Percentiles rank a stretch among this genome's conserved stretches.
These are phyloP conservation scores for Colletotrichum orbiculare DNA, from an alignment of 2,329 filamentous ascomycete species.

Conservation along the genomic window DNA sequence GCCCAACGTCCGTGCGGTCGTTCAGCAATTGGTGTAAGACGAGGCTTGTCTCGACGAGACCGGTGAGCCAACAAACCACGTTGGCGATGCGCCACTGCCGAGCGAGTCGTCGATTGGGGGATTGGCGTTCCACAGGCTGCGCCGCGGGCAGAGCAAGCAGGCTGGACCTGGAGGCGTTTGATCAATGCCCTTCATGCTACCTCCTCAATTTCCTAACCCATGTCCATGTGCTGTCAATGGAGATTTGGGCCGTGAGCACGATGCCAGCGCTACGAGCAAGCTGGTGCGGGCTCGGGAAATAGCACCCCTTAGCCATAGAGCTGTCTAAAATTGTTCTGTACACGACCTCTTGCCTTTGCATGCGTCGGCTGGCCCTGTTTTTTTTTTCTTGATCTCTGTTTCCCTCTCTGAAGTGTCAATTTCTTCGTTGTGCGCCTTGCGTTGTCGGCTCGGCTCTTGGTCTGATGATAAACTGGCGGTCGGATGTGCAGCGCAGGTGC, in stretches of 20 bases:
- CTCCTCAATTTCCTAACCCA: constrained; percentile 10
- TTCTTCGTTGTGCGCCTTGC: not conserved
- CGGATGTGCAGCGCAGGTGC: constrained; percentile 49
- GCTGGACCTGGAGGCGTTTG: constrained; percentile 28
- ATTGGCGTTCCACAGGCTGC: constrained; percentile 12
- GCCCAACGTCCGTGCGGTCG: constrained; percentile 34
- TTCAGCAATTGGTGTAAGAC: constrained; percentile 42
- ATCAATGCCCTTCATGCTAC: constrained; percentile 33
- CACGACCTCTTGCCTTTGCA: no score
- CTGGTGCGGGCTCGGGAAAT: no score
- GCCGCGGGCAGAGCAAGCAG: not conserved
- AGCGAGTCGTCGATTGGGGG: constrained; percentile 26
- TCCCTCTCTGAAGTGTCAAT: not conserved
- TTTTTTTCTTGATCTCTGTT: constrained; percentile 26
- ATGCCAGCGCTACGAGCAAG: no score
- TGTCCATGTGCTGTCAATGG: not conserved
- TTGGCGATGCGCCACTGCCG: constrained; percentile 35
- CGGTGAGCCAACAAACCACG: constrained; percentile 38
- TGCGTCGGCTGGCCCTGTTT: not conserved
- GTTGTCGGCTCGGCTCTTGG: constrained; percentile 26
- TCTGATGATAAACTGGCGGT: constrained; percentile 61
- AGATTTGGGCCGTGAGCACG: not conserved
- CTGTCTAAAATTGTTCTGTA: no score
- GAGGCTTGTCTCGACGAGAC: constrained; percentile 41
- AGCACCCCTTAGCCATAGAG: no score